A percentile compares a stretch with the other conserved stretches of the same genome.
These are phyloP conservation scores for Aspergillus fischeri DNA, from an alignment of 2,329 filamentous ascomycete species.

Conservation along the genomic window DNA sequence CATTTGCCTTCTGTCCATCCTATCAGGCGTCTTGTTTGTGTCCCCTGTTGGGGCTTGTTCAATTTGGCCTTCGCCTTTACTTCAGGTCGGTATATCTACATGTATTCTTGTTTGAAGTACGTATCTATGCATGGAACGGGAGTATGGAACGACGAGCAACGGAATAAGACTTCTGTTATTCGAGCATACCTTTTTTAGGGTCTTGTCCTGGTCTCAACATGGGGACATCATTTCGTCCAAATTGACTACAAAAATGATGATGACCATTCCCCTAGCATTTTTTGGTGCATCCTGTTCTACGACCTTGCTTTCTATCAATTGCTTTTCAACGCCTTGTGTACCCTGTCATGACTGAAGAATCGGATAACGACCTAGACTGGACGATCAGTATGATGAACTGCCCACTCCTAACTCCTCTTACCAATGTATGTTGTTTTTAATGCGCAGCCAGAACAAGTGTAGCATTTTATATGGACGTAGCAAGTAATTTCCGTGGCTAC, in stretches of 20 bases:
- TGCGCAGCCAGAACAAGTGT: neutral
- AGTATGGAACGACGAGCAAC: neutral
- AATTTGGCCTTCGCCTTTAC: neutral
- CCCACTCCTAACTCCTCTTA: neutral
- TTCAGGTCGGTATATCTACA: neutral
- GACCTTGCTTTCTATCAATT: neutral
- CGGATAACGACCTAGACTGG: no score
- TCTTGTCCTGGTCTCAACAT: neutral
- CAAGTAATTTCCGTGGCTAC: neutral
- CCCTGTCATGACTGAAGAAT: neutral
- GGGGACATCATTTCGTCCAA: no score
- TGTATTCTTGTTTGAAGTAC: neutral
- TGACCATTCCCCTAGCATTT: neutral
- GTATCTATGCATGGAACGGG: neutral
- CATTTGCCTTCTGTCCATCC: slow-evolving; percentile 5
- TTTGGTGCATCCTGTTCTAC: neutral
- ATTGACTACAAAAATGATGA: no score
- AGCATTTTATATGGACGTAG: no score
- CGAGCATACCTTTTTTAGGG: neutral
- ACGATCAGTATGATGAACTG: neutral
- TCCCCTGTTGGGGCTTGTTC: slow-evolving; percentile 5
- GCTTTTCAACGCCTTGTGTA: neutral
- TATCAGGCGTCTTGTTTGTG: slow-evolving; percentile 6
- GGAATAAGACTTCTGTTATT: neutral
- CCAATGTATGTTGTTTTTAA: no score